Evolutionary conservation across 352 stramenopile species (phyloP), one percentile per base, ranked within the genome.

Genomic region (Phytopythium montanum): DNA sequence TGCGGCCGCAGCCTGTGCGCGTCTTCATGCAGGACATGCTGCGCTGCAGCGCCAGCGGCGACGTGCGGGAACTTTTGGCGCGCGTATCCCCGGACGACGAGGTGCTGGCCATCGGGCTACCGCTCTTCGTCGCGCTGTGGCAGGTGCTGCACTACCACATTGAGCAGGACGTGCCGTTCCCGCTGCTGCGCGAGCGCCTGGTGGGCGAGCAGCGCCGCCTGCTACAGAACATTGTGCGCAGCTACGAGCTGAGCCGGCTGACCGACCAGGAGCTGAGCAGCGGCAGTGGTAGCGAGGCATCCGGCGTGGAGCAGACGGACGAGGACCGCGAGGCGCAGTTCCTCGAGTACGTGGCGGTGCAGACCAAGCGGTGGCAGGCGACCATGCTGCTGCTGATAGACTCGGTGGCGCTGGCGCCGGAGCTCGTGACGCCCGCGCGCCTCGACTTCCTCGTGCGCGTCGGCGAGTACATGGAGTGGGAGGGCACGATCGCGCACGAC

Each of bases 101-200:
- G 25, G 64, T 90, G 23, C 67, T 94, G 34, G 75, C 72, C 44
- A 90, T 80, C 3, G 85, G 85, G 1, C 73, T 94, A 28, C 82
- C 85, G 18, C 66, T 94, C 28, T 86, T 94, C 42, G 61, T 94
- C 21, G 75, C 85, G 44, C 64, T 94, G 29, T 91, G 79, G 72
- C 81, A 94, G 54, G 83, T 92, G 46, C 75, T 94, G 42, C 79
- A 92, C 53, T 94, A 94, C 68, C 85, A 92, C 66, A 77, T 94
- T 18, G 85, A 94, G 54, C 85, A 94, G 63, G 85, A 94, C 56
- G 81, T 94, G 19, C 65, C 77, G 16, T 67, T 82, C 58, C 64
- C 81, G 53, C 62, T 85, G 31, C 71, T 92, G 19, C 80, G 73
- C n/a, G 52, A 80, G 48, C 75, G 68, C 12, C 62, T 94, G 5